phyloP scores from a whole-genome alignment of 495 filamentous ascomycete genomes.

The Apodospora peruviana region DNA sequence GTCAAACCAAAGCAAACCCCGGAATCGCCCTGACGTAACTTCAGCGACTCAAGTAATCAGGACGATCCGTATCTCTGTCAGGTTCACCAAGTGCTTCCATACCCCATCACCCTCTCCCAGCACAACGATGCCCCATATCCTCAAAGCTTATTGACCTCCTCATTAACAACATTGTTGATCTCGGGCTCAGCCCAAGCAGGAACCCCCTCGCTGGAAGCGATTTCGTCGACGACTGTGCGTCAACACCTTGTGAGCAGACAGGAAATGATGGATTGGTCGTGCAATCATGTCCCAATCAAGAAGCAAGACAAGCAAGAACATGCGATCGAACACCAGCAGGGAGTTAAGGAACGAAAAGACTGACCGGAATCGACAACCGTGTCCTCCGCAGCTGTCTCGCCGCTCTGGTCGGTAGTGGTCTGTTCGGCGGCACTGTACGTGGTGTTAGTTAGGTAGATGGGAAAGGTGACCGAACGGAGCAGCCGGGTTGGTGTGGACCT shows the following conservation, averaged over 20 bases:
- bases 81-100: no score
- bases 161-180: slow-evolving; percentile 29
- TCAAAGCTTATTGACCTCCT: slow-evolving; percentile 29
- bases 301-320: background rate
- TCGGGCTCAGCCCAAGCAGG: slow-evolving; percentile 21
- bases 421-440: slow-evolving; percentile 25
- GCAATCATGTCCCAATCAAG: background rate
- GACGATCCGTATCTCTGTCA: no score
- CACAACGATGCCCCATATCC: no score
- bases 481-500: slow-evolving; percentile 1
- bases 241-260: no score
- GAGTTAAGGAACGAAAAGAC: background rate
- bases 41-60: no score
- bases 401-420: slow-evolving; percentile 21
- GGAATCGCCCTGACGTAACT: no score
- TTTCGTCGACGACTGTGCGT: slow-evolving; percentile 20
- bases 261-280: no score
- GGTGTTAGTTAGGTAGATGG: background rate
- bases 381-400: slow-evolving; percentile 23
- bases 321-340: background rate
- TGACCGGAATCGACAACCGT: slow-evolving; percentile 24
- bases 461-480: background rate
- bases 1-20: no score
- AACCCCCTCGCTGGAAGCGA: slow-evolving; percentile 25
- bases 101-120: no score